These are phyloP conservation scores for Suillus cothurnatus DNA, from an alignment of 768 basidiomycete species.

Conservation along the genomic window DNA sequence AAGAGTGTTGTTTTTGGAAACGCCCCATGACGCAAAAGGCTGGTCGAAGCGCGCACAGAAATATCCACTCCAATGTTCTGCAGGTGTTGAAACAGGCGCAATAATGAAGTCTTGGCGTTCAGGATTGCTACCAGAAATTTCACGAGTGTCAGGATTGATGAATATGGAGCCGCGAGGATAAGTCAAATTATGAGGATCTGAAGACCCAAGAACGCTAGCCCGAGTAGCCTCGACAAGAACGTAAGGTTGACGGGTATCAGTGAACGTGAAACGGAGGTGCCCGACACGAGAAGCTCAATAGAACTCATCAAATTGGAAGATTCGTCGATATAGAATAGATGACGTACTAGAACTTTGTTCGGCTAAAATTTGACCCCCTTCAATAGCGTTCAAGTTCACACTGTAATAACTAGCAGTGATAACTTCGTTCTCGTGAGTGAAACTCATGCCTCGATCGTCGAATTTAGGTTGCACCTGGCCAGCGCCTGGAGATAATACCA, in stretches of 20 bases:
- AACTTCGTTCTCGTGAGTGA: slow-evolving; percentile 55
- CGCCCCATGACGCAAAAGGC: slow-evolving; percentile 49
- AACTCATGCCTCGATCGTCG: slow-evolving; percentile 57
- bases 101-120: slow-evolving; percentile 77
- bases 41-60: slow-evolving; percentile 63
- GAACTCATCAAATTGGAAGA: not conserved
- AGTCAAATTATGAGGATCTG: slow-evolving; percentile 47
- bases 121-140: slow-evolving; percentile 64
- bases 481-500: slow-evolving; percentile 60
- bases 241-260: slow-evolving; percentile 47
- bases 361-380: slow-evolving; percentile 52
- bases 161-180: slow-evolving; percentile 55
- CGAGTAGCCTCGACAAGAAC: slow-evolving; percentile 70
- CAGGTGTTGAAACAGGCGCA: slow-evolving; percentile 51
- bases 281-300: slow-evolving; percentile 70
- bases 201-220: slow-evolving; percentile 58
- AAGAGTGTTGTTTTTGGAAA: slow-evolving; percentile 47
- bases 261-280: slow-evolving; percentile 72
- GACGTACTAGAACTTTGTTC: slow-evolving; percentile 66
- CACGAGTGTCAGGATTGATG: slow-evolving; percentile 43
- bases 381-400: slow-evolving; percentile 55
- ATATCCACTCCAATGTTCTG: slow-evolving; percentile 40
- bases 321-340: not conserved
- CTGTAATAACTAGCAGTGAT: slow-evolving; percentile 57
- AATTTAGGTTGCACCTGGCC: slow-evolving; percentile 54